Conservation (phyloP, 129 eudicot species). For the Logfia minima region DNA sequence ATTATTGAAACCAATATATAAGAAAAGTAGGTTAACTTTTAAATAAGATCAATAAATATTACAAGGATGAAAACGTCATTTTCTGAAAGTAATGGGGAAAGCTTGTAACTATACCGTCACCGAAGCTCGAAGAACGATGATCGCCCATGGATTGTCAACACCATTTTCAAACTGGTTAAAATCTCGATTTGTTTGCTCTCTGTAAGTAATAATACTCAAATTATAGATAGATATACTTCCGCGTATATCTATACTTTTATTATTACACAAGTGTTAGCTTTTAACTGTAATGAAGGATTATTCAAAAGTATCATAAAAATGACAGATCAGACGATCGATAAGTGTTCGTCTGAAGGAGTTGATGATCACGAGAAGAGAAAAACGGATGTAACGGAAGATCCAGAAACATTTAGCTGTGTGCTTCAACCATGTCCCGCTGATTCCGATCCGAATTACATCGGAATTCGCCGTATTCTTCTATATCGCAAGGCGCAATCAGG, state of each 20-base stretch:
- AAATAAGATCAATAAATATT: neutral
- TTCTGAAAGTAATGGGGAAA: neutral
- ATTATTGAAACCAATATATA: too few species aligned
- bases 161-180: conserved; percentile 19
- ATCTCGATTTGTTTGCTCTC: conserved; percentile 13
- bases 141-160: conserved; percentile 20
- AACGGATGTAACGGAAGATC: conserved; percentile 31
- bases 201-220: neutral
- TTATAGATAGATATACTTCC: neutral
- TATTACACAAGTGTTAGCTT: neutral
- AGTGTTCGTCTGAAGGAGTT: conserved; percentile 38
- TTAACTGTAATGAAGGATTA: neutral
- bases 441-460: conserved; percentile 75
- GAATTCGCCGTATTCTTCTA: conserved; percentile 83
- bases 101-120: conserved; percentile 9
- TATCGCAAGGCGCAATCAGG: conserved; percentile 66
- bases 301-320: conserved; percentile 29
- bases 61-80: neutral
- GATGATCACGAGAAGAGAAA: conserved; percentile 18
- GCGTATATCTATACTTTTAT: neutral
- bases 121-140: conserved; percentile 13
- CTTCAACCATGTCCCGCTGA: conserved; percentile 72
- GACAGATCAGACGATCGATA: conserved; percentile 57
- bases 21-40: too few species aligned
- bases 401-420: conserved; percentile 77